A percentile compares a stretch with the other conserved stretches of the same genome.
phyloP scores from a whole-genome alignment of 2,329 filamentous ascomycete genomes.

The Cytospora piceae region DNA sequence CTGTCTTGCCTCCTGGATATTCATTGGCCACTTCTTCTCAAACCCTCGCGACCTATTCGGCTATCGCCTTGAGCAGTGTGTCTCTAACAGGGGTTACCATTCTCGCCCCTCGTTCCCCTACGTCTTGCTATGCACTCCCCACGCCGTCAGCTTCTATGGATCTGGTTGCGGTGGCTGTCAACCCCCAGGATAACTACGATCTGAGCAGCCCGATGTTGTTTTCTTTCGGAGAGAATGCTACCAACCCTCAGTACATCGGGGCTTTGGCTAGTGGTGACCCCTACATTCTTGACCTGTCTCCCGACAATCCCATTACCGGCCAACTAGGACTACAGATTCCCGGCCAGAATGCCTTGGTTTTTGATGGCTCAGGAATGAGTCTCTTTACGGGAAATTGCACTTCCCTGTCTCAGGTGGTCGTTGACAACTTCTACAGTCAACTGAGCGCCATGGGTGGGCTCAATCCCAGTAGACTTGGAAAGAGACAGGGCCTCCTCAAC shows the following conservation, averaged over 20 bases:
- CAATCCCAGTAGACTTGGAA: not conserved
- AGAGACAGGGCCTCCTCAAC: slow-evolving; percentile 24
- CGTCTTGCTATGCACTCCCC: slow-evolving; percentile 34
- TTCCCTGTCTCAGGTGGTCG: slow-evolving; percentile 30
- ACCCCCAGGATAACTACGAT: slow-evolving; percentile 25
- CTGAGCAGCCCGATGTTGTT: slow-evolving; percentile 31
- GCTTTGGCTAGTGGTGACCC: slow-evolving; percentile 31
- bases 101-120: slow-evolving; percentile 33
- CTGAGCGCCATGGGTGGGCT: slow-evolving; percentile 25
- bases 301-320: slow-evolving; percentile 30
- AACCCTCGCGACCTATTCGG: slow-evolving; percentile 20
- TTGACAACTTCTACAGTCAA: slow-evolving; percentile 33
- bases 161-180: slow-evolving; percentile 31
- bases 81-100: slow-evolving; percentile 33
- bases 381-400: slow-evolving; percentile 33
- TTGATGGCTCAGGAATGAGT: slow-evolving; percentile 34
- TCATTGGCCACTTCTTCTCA: slow-evolving; percentile 24
- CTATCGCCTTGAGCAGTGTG: slow-evolving; percentile 24
- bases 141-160: slow-evolving; percentile 32
- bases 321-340: slow-evolving; percentile 31
- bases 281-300: slow-evolving; percentile 32
- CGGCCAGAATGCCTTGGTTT: slow-evolving; percentile 31
- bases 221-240: slow-evolving; percentile 34
- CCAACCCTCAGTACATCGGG: slow-evolving; percentile 34
- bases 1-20: slow-evolving; percentile 16